These are phyloP conservation scores for Globisporangium alternatum DNA, from an alignment of 352 stramenopile genomes.

Conservation along the genomic window DNA sequence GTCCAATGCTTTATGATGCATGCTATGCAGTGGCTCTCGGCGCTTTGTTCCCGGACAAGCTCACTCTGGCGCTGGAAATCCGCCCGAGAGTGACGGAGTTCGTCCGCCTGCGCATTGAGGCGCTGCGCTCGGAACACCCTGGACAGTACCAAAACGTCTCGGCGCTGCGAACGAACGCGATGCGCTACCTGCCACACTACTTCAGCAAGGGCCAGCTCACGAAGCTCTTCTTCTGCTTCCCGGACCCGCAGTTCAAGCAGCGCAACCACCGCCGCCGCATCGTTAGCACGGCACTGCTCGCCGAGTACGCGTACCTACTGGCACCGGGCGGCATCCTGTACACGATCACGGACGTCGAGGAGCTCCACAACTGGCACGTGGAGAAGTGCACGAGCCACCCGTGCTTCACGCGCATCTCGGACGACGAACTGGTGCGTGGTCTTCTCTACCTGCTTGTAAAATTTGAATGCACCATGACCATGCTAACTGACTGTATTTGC, in stretches of 20 bases:
- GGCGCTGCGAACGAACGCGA: constrained; percentile 95
- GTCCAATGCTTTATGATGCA: neutral
- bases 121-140: constrained; percentile 73
- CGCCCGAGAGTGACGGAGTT: constrained; percentile 94
- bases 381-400: constrained; percentile 93
- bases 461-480: neutral
- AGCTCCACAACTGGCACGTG: constrained; percentile 98
- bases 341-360: constrained; percentile 98
- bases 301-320: constrained; percentile 97
- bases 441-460: neutral
- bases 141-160: constrained; percentile 94
- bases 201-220: constrained; percentile 86
- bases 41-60: constrained; percentile 90
- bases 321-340: constrained; percentile 93
- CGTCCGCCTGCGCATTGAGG: constrained; percentile 89
- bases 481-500: neutral
- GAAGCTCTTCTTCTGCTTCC: constrained; percentile 99
- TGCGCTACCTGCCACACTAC: constrained; percentile 90
- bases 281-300: constrained; percentile 90
- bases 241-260: constrained; percentile 99
- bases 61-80: constrained; percentile 97
- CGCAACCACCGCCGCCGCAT: constrained; percentile 96
- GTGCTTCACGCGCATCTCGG: constrained; percentile 89
- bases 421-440: constrained; percentile 76
- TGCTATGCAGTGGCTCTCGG: constrained; percentile 80